Base-by-base conservation (phyloP, 2,329 filamentous ascomycete species). In the Arthrobotrys iridis region DNA sequence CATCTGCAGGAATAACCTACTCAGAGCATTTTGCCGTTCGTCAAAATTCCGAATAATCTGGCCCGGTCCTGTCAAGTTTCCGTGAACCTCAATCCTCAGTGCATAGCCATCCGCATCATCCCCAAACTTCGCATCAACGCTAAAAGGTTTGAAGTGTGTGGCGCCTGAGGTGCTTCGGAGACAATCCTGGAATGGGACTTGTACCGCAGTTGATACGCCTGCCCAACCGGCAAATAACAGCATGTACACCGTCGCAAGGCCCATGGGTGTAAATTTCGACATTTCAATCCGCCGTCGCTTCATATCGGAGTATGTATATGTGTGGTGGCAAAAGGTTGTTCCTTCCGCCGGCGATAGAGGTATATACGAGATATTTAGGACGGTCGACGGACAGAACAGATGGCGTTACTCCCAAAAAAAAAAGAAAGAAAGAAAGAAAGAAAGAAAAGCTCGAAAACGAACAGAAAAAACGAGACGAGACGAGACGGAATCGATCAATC, bases 71-170 rank as follows among this genome's bases (percentile, higher is more conserved):
- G 70, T 74, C 41, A 67, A 62, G 26, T 74, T 74, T 6, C 70
- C 70, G 24, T 63, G 70, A 26, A 74, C 46, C 15, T 74, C 70
- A 30, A 74, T 57, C 2, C 37, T 43, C 11, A 74, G 41, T 26
- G 70, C 45, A 33, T 67, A 74, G 3, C 70, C 70, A 28, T 74
- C 52, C n/a, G 22, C 45, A 20, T 66, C 37, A 28, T 52, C 46
- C 24, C 70, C 70, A 43, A 70, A 70, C 57, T 76, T 76, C 15
- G 72, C 72, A 70, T 76, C 72, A 26, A 76, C 72, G 24, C 43
- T 65, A 50, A 33, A 70, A 4, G 72, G 72, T 15, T 46, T 62
- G 50, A 76, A 76, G 20, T 76, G 65, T 11, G 58, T 20, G 30
- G 37, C 41, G 50, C 72, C 72, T 2, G 70, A 55, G 35, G 20